These are phyloP conservation scores for Misopates orontium DNA, from an alignment of 257 asterid genomes.

Conservation along the genomic window DNA sequence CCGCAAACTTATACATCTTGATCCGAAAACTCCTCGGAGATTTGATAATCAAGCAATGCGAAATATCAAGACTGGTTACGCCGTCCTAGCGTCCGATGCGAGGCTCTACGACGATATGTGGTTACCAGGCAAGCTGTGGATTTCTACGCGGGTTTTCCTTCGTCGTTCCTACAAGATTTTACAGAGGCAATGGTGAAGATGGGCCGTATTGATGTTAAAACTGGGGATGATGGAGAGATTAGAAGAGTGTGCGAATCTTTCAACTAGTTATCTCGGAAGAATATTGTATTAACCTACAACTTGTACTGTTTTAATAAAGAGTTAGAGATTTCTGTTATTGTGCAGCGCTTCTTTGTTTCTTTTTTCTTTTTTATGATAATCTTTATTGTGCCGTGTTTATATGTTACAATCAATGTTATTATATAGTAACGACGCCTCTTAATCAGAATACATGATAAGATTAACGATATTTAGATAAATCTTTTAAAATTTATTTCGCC, in stretches of 20 bases:
- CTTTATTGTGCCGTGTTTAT: too few species aligned
- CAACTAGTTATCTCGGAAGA: not conserved
- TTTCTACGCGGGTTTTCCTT: conserved; percentile 18
- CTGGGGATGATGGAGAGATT: conserved; percentile 37
- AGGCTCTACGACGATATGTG: conserved; percentile 28
- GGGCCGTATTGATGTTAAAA: conserved; percentile 45
- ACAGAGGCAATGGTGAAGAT: conserved; percentile 38
- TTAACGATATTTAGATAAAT: too few species aligned
- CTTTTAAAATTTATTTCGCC: too few species aligned
- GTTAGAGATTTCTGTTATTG: too few species aligned
- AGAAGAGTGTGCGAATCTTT: conserved; percentile 27
- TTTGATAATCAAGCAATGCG: conserved; percentile 35
- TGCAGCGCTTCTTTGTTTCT: too few species aligned
- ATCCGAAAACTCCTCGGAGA: not conserved
- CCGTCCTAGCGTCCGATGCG: conserved; percentile 44
- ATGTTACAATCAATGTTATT: too few species aligned
- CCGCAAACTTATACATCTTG: conserved; percentile 28
- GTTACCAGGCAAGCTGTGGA: conserved; percentile 18
- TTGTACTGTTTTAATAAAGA: too few species aligned
- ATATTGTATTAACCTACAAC: too few species aligned
- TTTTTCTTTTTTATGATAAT: too few species aligned
- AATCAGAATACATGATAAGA: too few species aligned
- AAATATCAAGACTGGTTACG: conserved; percentile 35
- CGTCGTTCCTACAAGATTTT: conserved; percentile 30
- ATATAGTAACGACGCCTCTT: too few species aligned